Percentiles rank a stretch among this genome's conserved stretches.
phyloP scores from a whole-genome alignment of 129 eudicot genomes.

The Apium graveolens region DNA sequence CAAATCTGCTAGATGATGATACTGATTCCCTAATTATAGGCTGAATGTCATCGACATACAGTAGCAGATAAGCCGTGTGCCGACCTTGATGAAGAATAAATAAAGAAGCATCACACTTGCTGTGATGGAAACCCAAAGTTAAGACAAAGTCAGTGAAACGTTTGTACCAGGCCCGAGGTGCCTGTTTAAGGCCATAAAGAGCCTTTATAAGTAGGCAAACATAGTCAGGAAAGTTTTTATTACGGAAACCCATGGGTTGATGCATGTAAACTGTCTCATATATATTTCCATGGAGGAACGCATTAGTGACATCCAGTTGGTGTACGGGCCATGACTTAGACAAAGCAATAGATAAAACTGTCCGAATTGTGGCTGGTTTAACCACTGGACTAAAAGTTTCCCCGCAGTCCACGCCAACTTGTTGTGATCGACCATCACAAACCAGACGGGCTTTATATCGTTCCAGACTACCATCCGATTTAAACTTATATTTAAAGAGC shows the following conservation, averaged over 20 bases:
- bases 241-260: background rate
- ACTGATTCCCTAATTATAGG: too few species aligned
- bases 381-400: slow-evolving; percentile 1
- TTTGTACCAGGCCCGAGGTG: background rate
- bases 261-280: background rate
- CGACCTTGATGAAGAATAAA: background rate
- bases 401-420: background rate
- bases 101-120: background rate
- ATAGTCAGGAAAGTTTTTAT: background rate
- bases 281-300: background rate
- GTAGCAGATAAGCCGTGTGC: background rate
- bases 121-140: background rate
- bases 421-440: background rate
- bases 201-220: background rate
- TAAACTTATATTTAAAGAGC: background rate
- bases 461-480: background rate
- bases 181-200: background rate
- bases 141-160: background rate
- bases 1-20: too few species aligned
- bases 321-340: background rate
- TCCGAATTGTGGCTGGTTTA: background rate
- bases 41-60: background rate
- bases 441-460: background rate
- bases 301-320: background rate
- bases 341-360: background rate